These are phyloP conservation scores for Blastomyces parvus DNA, from an alignment of 2,329 filamentous ascomycete genomes.

Conservation along the genomic window DNA sequence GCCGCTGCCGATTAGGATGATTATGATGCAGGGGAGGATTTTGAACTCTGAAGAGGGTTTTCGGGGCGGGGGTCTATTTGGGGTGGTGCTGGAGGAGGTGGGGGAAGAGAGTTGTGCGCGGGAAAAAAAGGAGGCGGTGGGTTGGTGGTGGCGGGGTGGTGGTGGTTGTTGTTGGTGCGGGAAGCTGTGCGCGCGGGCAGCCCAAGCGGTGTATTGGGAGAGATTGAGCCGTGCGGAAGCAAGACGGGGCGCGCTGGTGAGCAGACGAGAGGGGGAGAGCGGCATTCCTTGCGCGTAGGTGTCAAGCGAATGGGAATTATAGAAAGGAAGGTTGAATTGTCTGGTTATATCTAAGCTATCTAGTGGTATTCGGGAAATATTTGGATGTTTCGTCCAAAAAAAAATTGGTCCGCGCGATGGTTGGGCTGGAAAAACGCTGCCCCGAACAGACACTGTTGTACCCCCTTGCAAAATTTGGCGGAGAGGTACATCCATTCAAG, in stretches of 20 bases:
- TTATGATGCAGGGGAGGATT: conserved; percentile 35
- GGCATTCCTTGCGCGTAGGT: not conserved
- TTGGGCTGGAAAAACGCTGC: not conserved
- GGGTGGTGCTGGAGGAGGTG: conserved; percentile 17
- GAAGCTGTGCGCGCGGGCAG: not conserved
- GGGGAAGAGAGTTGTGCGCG: conserved; percentile 4
- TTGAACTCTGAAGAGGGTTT: conserved; percentile 30
- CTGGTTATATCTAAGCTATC: not conserved
- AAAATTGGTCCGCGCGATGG: not conserved
- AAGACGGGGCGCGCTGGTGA: not conserved
- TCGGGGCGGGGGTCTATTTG: conserved; percentile 22
- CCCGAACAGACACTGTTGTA: not conserved
- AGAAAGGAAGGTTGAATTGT: not conserved
- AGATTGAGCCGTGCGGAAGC: not conserved
- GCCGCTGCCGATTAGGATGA: conserved; percentile 41
- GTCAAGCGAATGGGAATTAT: not conserved
- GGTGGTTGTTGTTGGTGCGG: not conserved
- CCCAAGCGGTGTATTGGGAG: not conserved
- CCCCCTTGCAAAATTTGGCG: not conserved
- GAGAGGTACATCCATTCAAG: not conserved
- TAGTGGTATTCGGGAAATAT: not conserved
- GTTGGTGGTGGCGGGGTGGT: not conserved
- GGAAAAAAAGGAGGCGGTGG: not conserved
- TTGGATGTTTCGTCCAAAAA: no score
- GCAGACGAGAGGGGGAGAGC: not conserved